Conservation (phyloP, 2,329 filamentous ascomycete genomes). For the Aspergillus unguis region DNA sequence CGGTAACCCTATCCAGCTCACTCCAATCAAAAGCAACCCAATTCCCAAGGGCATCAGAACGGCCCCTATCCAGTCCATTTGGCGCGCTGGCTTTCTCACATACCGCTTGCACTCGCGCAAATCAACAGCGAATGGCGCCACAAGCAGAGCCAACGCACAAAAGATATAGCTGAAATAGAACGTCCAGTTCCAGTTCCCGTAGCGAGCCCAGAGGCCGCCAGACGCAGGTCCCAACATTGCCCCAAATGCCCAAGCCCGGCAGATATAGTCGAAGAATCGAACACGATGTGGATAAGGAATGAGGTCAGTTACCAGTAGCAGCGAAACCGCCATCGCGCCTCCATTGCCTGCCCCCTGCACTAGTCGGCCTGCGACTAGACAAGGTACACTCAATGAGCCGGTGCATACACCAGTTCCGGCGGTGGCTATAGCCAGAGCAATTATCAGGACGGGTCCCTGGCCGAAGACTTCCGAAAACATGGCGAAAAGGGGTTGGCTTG, state of each 20-base stretch:
- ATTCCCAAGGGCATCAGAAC: slow-evolving; percentile 38
- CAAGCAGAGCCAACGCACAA: slow-evolving; percentile 27
- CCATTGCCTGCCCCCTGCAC: slow-evolving; percentile 49
- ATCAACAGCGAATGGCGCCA: slow-evolving; percentile 31
- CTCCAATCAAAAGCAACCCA: slow-evolving; percentile 40
- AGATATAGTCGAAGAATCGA: slow-evolving; percentile 33
- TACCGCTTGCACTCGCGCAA: slow-evolving; percentile 24
- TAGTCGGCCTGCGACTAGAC: slow-evolving; percentile 43
- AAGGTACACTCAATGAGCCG: slow-evolving; percentile 34
- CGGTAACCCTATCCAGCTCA: slow-evolving; percentile 44
- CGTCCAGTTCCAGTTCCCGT: slow-evolving; percentile 24
- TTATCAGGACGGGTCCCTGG: slow-evolving; percentile 44
- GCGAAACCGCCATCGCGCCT: slow-evolving; percentile 42
- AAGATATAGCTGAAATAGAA: slow-evolving; percentile 35
- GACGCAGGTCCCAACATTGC: slow-evolving; percentile 26
- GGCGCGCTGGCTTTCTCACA: slow-evolving; percentile 21
- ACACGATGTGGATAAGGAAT: slow-evolving; percentile 33
- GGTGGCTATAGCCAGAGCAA: slow-evolving; percentile 45
- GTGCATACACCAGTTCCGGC: slow-evolving; percentile 46
- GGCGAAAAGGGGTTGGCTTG: slow-evolving; percentile 28
- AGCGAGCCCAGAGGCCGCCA: slow-evolving; percentile 27
- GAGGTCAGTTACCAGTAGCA: slow-evolving; percentile 44
- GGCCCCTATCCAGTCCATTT: slow-evolving; percentile 45
- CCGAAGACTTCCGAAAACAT: slow-evolving; percentile 43
- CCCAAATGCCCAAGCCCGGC: slow-evolving; percentile 31